Evolutionary conservation across 805 yeast species (phyloP).

Genomic region (Maudiozyma bulderi): DNA sequence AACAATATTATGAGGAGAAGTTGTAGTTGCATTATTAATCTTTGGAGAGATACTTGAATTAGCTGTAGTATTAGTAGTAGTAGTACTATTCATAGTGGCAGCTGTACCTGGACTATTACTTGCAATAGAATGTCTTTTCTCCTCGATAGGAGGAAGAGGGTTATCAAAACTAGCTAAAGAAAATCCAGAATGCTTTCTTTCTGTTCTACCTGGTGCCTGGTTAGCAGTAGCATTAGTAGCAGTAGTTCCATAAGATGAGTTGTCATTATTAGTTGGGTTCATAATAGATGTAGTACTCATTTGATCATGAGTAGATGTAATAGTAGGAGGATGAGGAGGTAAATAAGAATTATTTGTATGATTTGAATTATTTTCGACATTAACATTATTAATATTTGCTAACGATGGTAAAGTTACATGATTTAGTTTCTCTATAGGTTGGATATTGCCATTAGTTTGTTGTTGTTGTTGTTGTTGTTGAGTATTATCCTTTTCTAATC

Average conservation of each 20-base stretch:
- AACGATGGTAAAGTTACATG: conserved; percentile 8
- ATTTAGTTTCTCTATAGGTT: neutral
- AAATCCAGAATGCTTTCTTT: conserved; percentile 12
- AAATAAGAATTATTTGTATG: neutral
- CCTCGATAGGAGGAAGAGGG: conserved; percentile 16
- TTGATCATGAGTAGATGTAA: conserved; percentile 12
- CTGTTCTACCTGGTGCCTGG: neutral
- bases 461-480: neutral
- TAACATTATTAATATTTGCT: conserved; percentile 4
- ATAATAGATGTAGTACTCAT: conserved; percentile 13
- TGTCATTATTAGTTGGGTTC: conserved; percentile 17
- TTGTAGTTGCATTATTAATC: conserved; percentile 1
- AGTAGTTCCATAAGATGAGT: conserved; percentile 16
- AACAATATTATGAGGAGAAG: neutral
- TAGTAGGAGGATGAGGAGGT: neutral
- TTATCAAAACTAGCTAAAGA: conserved; percentile 26
- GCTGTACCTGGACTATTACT: neutral
- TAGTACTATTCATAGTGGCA: neutral
- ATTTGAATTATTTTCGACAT: neutral
- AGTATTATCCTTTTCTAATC: neutral
- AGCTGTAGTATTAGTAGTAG: neutral
- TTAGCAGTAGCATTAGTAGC: conserved; percentile 12
- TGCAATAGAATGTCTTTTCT: neutral
- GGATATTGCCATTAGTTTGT: neutral
- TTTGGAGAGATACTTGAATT: conserved; percentile 2